These are phyloP conservation scores for Artemisia tridentata DNA, from an alignment of 129 eudicot species.

Conservation along the genomic window DNA sequence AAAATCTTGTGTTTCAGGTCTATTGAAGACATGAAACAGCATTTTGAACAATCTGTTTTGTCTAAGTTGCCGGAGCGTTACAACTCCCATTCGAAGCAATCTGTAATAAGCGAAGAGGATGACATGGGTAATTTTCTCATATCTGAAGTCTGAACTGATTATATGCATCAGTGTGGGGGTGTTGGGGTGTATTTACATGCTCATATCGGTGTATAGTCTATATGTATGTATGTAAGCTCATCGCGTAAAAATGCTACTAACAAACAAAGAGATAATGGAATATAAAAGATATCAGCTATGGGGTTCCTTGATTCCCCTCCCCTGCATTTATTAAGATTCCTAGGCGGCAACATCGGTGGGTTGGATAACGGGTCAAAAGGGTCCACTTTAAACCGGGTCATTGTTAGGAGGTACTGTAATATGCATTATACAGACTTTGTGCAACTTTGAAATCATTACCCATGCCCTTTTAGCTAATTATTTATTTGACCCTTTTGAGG, in stretches of 20 bases:
- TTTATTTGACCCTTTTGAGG: not conserved
- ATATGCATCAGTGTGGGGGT: not conserved
- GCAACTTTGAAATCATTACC: no score
- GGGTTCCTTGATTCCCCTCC: no score
- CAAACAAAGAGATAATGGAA: not conserved
- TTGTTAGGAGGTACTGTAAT: no score
- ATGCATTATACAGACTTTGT: no score
- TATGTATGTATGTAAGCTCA: not conserved
- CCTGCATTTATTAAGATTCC: no score
- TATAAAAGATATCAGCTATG: not conserved
- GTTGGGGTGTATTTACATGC: not conserved
- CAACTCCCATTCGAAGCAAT: conserved; percentile 83
- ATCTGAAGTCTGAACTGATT: not conserved
- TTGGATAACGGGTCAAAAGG: not conserved
- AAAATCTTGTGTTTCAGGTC: conserved; percentile 42
- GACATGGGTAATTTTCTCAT: conserved; percentile 68
- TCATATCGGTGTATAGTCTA: not conserved
- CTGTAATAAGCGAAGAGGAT: conserved; percentile 75
- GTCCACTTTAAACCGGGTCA: not conserved
- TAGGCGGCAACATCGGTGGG: not conserved
- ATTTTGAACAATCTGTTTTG: conserved; percentile 72
- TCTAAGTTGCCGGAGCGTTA: conserved; percentile 73
- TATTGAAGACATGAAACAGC: conserved; percentile 49
- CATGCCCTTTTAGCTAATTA: no score
- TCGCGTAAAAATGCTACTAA: not conserved